Evolutionary conservation across 225 moss, liverwort and hornwort genomes (phyloP).

Genomic region (Sphagnum tenellum): DNA sequence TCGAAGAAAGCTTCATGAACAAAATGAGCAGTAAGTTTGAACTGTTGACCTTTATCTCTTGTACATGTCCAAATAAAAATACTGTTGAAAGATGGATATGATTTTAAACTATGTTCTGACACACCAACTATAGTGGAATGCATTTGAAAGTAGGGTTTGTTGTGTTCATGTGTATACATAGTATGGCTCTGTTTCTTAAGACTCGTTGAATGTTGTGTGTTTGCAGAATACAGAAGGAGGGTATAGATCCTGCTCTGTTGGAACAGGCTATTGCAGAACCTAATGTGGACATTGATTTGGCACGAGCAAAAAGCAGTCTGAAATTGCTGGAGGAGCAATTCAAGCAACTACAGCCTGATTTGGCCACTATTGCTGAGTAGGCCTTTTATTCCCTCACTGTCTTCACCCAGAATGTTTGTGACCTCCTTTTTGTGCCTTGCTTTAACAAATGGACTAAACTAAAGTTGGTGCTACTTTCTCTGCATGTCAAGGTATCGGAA

Average conservation of each 20-base stretch:
- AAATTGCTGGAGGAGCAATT: slow-evolving; percentile 58
- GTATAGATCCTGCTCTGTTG: slow-evolving; percentile 48
- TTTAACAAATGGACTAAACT: no score
- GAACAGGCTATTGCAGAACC: slow-evolving; percentile 57
- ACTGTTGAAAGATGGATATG: no score
- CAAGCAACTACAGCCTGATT: slow-evolving; percentile 84
- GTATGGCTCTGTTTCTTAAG: no score
- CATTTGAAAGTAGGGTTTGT: background rate
- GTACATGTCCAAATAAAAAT: no score
- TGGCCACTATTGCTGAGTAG: slow-evolving; percentile 89
- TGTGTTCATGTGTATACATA: background rate
- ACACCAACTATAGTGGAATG: no score
- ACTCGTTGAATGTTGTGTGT: background rate
- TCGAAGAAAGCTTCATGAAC: slow-evolving; percentile 54
- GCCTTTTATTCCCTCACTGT: background rate
- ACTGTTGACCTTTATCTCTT: background rate
- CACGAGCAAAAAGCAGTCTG: slow-evolving; percentile 58
- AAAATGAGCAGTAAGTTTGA: slow-evolving; percentile 71
- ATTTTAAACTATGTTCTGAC: no score
- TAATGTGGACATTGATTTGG: slow-evolving; percentile 43
- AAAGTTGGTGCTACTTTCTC: background rate
- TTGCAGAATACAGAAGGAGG: slow-evolving; percentile 70
- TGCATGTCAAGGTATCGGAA: slow-evolving; percentile 46
- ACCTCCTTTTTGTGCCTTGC: no score
- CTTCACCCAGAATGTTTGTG: no score